Evolutionary conservation across 202 grass and related monocot genomes (phyloP), one percentile per base, ranked within the genome.

Genomic region (Hordeum pubiflorum): DNA sequence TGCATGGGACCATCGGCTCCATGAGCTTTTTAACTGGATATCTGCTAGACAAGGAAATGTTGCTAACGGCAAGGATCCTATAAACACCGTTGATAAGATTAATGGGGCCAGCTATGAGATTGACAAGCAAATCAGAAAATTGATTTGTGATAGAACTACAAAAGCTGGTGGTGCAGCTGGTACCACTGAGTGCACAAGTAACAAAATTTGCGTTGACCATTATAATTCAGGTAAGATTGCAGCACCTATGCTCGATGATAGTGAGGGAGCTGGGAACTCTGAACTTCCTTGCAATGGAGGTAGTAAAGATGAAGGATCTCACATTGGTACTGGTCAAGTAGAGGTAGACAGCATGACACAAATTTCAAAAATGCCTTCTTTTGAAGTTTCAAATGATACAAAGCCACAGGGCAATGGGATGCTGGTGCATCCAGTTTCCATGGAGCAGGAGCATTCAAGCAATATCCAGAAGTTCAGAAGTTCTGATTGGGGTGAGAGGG

Each of bases 1-100:
- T 82, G 64, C 93, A 73, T 99, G 97, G 97, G 97, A 99, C 83
- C 70, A 15, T 78, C 92, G 97, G 52, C 75, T 99, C 75, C 77
- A 91, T 69, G 87, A 94, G 23, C 83, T 99, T 86, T 79, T 89
- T 61, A 83, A 79, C 23, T 87, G 75, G 76, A 82, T 76, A 77
- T 81, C 76, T 67, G 37, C 72, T 56, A 34, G 62, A 48, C 48
- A 83, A 91, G 63, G 39, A 61, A 71, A 78, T 75, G 41, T 38
- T 75, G 67, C 41, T 79, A 76, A 74, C 62, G 75, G 74, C 52
- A 85, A 81, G 7, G 52, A 85, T 65, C 85, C 40, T 68, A 20
- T 20, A 3, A 43, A 59, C 60, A 66, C 34, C 64, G 76, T 61
- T 81, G 68, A 77, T 46, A 67, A 75, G 66, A 75, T 78, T 57